These are phyloP conservation scores for Scalesia atractyloides DNA, from an alignment of 129 eudicot species.

Conservation along the genomic window DNA sequence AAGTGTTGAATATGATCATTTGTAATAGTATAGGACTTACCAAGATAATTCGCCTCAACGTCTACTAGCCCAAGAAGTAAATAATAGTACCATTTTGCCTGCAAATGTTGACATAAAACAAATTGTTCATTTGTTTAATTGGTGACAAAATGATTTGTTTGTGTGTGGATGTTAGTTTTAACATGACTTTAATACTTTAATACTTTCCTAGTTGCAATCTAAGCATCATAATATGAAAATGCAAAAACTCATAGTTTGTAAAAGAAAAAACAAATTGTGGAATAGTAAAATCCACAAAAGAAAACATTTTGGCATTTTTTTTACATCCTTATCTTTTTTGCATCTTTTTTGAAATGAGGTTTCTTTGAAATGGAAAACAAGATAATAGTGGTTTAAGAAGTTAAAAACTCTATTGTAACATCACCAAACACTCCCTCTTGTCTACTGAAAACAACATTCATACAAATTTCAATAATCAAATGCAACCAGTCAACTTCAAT, in stretches of 20 bases:
- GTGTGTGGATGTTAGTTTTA: not conserved
- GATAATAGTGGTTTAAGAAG: not conserved
- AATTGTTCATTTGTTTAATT: constrained; percentile 5
- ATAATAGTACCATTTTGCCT: constrained; percentile 94
- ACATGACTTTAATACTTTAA: not conserved
- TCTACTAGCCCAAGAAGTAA: constrained; percentile 81
- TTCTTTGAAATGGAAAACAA: constrained; percentile 9
- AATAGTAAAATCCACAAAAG: constrained; percentile 7
- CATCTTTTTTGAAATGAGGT: not conserved
- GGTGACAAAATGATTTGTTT: not conserved
- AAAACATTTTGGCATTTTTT: not conserved
- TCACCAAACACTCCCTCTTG: not conserved
- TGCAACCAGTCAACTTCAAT: not conserved
- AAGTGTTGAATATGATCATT: constrained; percentile 11
- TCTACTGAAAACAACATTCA: not conserved
- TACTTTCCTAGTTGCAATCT: not conserved
- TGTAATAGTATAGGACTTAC: constrained; percentile 36
- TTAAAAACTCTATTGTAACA: not conserved
- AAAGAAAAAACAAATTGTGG: not conserved
- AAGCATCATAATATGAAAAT: not conserved
- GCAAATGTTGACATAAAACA: constrained; percentile 24
- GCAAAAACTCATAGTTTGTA: not conserved
- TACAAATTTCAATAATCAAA: not conserved
- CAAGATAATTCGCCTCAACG: constrained; percentile 94
- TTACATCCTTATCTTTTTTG: not conserved